Evolutionary conservation across 1,284 basidiomycete species (phyloP).

Genomic region (Leccinum griseonigrum): DNA sequence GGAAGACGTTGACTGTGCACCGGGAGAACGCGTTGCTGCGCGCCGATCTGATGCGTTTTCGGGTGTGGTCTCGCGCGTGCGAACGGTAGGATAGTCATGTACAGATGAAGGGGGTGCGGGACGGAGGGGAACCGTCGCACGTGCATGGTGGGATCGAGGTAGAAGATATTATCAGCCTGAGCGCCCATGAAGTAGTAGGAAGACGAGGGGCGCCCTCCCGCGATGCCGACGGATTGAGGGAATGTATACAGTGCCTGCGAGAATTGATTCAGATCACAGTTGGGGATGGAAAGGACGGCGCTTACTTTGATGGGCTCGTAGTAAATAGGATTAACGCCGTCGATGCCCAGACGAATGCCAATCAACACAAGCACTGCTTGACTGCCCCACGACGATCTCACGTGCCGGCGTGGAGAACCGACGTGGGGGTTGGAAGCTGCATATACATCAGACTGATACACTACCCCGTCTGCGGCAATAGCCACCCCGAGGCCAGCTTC

Average conservation of each 20-base stretch:
- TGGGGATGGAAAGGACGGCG: background rate
- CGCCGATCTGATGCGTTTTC: slow-evolving; percentile 28
- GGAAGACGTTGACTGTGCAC: slow-evolving; percentile 17
- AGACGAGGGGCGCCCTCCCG: slow-evolving; percentile 91
- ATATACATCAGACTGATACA: slow-evolving; percentile 87
- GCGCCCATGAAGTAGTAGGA: slow-evolving; percentile 97
- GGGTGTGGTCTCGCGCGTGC: slow-evolving; percentile 29
- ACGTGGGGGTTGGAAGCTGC: slow-evolving; percentile 63
- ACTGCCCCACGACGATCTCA: slow-evolving; percentile 65
- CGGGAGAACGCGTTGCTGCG: slow-evolving; percentile 24
- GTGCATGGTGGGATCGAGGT: slow-evolving; percentile 92
- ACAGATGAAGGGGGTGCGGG: slow-evolving; percentile 43
- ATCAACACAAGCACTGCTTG: slow-evolving; percentile 87
- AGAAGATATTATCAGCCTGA: slow-evolving; percentile 89
- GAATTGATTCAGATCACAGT: background rate
- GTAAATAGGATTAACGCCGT: slow-evolving; percentile 94
- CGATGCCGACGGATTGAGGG: slow-evolving; percentile 94
- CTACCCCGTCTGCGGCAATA: slow-evolving; percentile 78
- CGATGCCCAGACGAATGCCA: slow-evolving; percentile 85
- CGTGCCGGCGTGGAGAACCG: slow-evolving; percentile 34
- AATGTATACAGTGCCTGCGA: slow-evolving; percentile 84
- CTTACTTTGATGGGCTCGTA: slow-evolving; percentile 89
- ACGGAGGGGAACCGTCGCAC: slow-evolving; percentile 77
- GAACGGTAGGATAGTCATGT: slow-evolving; percentile 19
- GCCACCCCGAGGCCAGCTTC: slow-evolving; percentile 81